phyloP scores from a whole-genome alignment of 176 grass and related monocot genomes.

The Typha latifolia region DNA sequence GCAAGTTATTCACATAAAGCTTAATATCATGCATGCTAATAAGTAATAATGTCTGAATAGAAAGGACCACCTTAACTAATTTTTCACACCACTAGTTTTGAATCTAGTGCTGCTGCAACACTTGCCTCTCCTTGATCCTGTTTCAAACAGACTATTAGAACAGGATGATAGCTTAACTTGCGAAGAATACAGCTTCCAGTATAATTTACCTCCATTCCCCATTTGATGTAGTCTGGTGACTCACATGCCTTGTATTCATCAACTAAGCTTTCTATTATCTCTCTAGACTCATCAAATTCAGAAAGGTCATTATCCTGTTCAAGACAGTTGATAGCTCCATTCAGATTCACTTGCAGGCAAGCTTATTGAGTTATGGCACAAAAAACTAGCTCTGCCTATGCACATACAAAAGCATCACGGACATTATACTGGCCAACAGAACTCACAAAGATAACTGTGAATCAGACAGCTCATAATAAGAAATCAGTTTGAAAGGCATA shows the following conservation, averaged over 20 bases:
- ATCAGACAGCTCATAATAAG: neutral
- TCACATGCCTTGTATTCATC: conserved; percentile 98
- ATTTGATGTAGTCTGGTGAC: conserved; percentile 98
- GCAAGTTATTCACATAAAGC: too few species aligned
- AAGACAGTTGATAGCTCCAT: neutral
- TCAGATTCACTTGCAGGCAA: neutral
- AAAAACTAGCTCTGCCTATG: too few species aligned
- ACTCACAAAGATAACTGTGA: neutral
- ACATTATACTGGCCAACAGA: too few species aligned
- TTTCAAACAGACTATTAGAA: conserved; percentile 18
- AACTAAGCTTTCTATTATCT: conserved; percentile 97
- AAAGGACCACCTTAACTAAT: neutral
- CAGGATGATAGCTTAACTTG: conserved; percentile 5
- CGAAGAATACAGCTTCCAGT: neutral
- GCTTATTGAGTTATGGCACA: too few species aligned
- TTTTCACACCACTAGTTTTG: conserved; percentile 81
- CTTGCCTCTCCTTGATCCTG: conserved; percentile 67
- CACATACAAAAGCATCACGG: too few species aligned
- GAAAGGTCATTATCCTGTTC: conserved; percentile 88
- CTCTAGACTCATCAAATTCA: conserved; percentile 94
- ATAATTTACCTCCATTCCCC: conserved; percentile 87
- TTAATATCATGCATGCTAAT: too few species aligned
- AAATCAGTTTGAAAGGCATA: too few species aligned
- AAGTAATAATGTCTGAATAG: too few species aligned
- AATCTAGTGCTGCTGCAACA: conserved; percentile 60